These are phyloP conservation scores for Paramyrothecium sp. DNA, from an alignment of 2,329 filamentous ascomycete genomes.

Conservation along the genomic window DNA sequence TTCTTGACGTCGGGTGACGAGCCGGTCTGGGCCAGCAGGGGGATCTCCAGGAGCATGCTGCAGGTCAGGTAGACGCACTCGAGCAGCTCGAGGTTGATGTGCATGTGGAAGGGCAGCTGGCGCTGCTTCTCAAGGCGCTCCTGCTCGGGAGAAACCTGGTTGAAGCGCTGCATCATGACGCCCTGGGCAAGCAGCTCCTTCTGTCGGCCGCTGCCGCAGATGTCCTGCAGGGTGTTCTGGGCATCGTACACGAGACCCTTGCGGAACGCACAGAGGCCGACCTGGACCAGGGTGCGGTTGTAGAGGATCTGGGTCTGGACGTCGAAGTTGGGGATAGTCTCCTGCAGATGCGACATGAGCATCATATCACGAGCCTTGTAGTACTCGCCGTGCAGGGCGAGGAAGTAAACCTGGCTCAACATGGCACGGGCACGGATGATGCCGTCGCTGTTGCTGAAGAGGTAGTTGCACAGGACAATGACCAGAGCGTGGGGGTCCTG, in stretches of 20 bases:
- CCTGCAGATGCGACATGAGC: slow-evolving; percentile 98
- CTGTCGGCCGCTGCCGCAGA: slow-evolving; percentile 94
- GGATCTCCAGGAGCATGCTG: slow-evolving; percentile 98
- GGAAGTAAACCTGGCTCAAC: slow-evolving; percentile 98
- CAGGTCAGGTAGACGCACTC: slow-evolving; percentile 99
- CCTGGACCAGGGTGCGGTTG: slow-evolving; percentile 96
- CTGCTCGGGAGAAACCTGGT: slow-evolving; percentile 94
- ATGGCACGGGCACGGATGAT: slow-evolving; percentile 96
- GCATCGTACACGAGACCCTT: slow-evolving; percentile 96
- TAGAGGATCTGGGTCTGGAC: slow-evolving; percentile 97
- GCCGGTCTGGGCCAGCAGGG: slow-evolving; percentile 91
- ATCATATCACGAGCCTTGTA: slow-evolving; percentile 98
- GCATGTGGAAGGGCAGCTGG: slow-evolving; percentile 99
- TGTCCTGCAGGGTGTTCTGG: slow-evolving; percentile 96
- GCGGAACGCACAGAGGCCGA: slow-evolving; percentile 97
- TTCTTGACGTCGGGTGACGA: slow-evolving; percentile 97
- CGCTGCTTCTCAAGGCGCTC: slow-evolving; percentile 96
- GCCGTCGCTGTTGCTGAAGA: slow-evolving; percentile 91
- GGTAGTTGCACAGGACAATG: slow-evolving; percentile 87
- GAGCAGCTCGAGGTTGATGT: slow-evolving; percentile 97
- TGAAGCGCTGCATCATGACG: slow-evolving; percentile 97
- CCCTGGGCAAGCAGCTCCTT: slow-evolving; percentile 98
- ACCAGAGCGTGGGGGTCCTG: slow-evolving; percentile 74
- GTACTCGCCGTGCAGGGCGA: slow-evolving; percentile 96
- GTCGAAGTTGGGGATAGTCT: slow-evolving; percentile 95